Evolutionary conservation across 805 yeast genomes (phyloP).

Genomic region (Candida nitratophila): DNA sequence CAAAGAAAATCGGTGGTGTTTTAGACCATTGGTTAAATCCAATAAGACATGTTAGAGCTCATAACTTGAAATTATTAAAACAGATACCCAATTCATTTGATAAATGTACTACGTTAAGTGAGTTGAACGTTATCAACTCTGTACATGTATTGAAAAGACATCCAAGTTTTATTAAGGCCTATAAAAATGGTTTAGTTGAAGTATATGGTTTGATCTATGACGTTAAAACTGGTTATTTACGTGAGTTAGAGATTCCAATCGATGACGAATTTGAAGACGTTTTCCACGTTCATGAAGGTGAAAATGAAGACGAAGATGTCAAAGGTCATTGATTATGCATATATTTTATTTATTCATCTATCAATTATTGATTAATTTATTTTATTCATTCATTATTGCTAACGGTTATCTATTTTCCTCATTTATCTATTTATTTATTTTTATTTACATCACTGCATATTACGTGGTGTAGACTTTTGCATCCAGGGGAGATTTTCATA

Average conservation of each 20-base stretch:
- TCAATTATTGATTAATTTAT: background rate
- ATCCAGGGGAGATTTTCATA: too few species aligned
- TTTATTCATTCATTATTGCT: too few species aligned
- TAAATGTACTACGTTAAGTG: constrained; percentile 58
- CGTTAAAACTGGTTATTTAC: constrained; percentile 65
- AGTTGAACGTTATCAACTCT: constrained; percentile 69
- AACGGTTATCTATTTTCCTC: too few species aligned
- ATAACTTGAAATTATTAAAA: constrained; percentile 43
- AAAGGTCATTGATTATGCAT: constrained; percentile 5
- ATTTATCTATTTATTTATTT: too few species aligned
- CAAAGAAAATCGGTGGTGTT: constrained; percentile 57
- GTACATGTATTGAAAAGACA: constrained; percentile 59
- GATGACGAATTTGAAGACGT: constrained; percentile 10
- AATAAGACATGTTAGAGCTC: constrained; percentile 62
- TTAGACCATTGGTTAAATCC: constrained; percentile 68
- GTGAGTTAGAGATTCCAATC: constrained; percentile 22
- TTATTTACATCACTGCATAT: too few species aligned
- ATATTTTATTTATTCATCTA: background rate
- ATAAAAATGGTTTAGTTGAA: constrained; percentile 54
- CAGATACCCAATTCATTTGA: constrained; percentile 42
- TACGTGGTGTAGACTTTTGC: too few species aligned
- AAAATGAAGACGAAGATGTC: constrained; percentile 12
- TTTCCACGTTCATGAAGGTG: constrained; percentile 11
- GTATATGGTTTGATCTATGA: constrained; percentile 83
- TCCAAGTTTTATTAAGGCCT: constrained; percentile 62